Conservation (phyloP, 768 basidiomycete species). For the Trametes cinnabarina region DNA sequence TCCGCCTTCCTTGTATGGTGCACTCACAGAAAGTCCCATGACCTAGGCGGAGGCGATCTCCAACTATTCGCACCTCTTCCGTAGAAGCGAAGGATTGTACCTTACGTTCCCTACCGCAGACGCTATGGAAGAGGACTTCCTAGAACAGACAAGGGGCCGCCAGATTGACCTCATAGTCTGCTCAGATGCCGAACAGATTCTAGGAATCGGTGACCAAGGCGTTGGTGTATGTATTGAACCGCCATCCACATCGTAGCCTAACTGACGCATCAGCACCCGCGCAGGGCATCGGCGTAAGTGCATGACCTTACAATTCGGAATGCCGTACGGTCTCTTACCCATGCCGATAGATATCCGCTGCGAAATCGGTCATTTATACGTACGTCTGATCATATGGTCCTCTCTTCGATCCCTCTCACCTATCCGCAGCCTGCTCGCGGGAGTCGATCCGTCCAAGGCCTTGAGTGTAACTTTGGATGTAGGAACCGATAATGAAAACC, state of each 20-base stretch:
- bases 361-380: constrained; percentile 80
- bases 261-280: neutral
- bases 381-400: constrained; percentile 29
- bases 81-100: constrained; percentile 76
- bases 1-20: neutral
- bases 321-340: neutral
- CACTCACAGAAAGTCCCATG: neutral
- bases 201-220: constrained; percentile 75
- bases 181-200: constrained; percentile 81
- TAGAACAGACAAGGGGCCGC: constrained; percentile 60
- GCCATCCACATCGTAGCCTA: neutral
- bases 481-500: constrained; percentile 67
- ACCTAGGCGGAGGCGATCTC: constrained; percentile 73
- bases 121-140: constrained; percentile 72
- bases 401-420: neutral
- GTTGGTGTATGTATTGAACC: constrained; percentile 52
- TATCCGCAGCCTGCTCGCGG: constrained; percentile 54
- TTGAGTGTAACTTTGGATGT: constrained; percentile 71
- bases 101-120: constrained; percentile 59
- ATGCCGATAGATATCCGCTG: constrained; percentile 57
- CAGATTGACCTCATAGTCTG: constrained; percentile 78
- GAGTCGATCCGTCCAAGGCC: constrained; percentile 58
- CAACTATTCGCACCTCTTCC: constrained; percentile 80
- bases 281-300: constrained; percentile 38
- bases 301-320: neutral